phyloP scores from a whole-genome alignment of 768 basidiomycete species.

The Phanerochaete sordida region DNA sequence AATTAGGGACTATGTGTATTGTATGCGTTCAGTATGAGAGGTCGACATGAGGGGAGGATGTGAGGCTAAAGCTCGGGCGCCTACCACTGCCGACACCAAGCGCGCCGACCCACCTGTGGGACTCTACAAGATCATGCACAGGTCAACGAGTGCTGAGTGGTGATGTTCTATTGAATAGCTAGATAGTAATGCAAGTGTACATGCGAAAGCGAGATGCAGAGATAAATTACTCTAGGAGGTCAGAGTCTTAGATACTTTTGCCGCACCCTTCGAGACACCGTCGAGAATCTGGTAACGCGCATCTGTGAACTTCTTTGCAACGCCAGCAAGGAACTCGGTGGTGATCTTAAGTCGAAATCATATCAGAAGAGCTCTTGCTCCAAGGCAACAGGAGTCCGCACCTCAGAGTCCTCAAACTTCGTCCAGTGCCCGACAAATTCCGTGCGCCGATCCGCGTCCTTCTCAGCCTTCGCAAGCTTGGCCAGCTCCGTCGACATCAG shows the following conservation, averaged over 20 bases:
- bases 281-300: constrained; percentile 69
- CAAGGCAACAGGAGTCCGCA: constrained; percentile 15
- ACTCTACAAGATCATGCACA: too few relatives aligned
- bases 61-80: too few relatives aligned
- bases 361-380: not conserved
- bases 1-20: too few relatives aligned
- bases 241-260: constrained; percentile 42
- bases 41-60: not conserved
- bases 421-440: constrained; percentile 49
- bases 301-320: constrained; percentile 66
- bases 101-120: too few relatives aligned
- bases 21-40: too few relatives aligned
- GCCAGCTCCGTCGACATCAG: constrained; percentile 54
- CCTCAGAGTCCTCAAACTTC: constrained; percentile 34
- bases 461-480: constrained; percentile 49
- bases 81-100: too few relatives aligned
- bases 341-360: not conserved
- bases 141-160: not conserved
- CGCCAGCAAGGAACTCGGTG: constrained; percentile 12
- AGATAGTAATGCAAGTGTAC: not conserved
- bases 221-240: constrained; percentile 14
- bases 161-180: not conserved
- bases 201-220: not conserved
- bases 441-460: constrained; percentile 49
- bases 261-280: constrained; percentile 67